These are phyloP conservation scores for Metschnikowia peoriensis DNA, from an alignment of 805 yeast genomes.

Conservation along the genomic window DNA sequence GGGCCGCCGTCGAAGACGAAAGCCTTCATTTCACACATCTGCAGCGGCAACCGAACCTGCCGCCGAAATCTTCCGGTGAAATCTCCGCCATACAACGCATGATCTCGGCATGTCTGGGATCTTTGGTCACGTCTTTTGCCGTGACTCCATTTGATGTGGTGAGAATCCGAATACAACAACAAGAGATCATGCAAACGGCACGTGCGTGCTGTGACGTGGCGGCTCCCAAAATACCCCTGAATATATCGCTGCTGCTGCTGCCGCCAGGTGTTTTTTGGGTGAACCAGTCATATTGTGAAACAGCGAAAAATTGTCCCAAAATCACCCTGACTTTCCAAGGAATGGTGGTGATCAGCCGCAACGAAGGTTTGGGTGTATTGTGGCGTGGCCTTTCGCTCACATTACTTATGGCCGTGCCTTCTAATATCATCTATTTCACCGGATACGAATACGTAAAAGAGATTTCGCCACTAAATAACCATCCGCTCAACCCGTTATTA, in stretches of 20 bases:
- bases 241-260: neutral
- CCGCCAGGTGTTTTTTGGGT: conserved; percentile 32
- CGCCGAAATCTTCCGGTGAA: conserved; percentile 18
- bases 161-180: conserved; percentile 74
- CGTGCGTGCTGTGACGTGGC: conserved; percentile 26
- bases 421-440: conserved; percentile 90
- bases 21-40: conserved; percentile 15
- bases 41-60: neutral
- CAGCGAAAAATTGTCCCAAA: conserved; percentile 41
- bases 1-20: conserved; percentile 39
- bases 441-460: conserved; percentile 89
- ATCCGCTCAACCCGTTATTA: conserved; percentile 70
- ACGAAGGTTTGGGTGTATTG: conserved; percentile 74
- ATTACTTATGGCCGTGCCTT: conserved; percentile 84
- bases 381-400: conserved; percentile 91
- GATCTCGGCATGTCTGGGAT: conserved; percentile 78
- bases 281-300: conserved; percentile 35
- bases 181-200: conserved; percentile 48
- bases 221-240: neutral
- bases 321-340: conserved; percentile 77
- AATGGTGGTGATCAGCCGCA: conserved; percentile 55
- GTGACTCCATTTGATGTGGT: conserved; percentile 84
- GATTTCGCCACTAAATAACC: conserved; percentile 43
- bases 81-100: conserved; percentile 59
- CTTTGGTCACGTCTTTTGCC: conserved; percentile 66